These are phyloP conservation scores for Podospora sp. DNA, from an alignment of 495 filamentous ascomycete genomes.

Conservation along the genomic window DNA sequence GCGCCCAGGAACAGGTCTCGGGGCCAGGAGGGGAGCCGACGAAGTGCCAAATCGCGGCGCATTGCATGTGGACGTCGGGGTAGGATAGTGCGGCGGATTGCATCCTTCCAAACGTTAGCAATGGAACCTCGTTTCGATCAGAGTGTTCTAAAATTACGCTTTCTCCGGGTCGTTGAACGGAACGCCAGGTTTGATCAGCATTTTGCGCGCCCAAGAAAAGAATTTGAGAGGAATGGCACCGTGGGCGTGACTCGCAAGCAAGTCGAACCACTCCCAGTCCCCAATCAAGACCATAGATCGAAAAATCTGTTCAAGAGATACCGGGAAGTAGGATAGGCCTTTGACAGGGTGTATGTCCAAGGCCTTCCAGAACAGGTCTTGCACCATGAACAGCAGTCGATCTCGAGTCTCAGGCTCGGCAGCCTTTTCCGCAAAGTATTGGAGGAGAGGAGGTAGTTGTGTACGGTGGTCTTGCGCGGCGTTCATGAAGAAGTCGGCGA, in stretches of 20 bases:
- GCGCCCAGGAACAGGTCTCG: neutral
- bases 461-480: neutral
- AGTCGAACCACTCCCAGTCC: constrained; percentile 26
- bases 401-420: neutral
- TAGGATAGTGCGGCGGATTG: constrained; percentile 4
- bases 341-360: constrained; percentile 19
- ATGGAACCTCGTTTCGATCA: too few species aligned
- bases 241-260: constrained; percentile 10
- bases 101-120: neutral
- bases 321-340: constrained; percentile 18
- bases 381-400: constrained; percentile 20
- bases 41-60: neutral
- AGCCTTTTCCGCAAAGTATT: constrained; percentile 2
- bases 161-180: constrained; percentile 16
- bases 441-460: constrained; percentile 1
- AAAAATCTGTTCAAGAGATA: constrained; percentile 14
- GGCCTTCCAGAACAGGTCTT: constrained; percentile 16
- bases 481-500: constrained; percentile 27
- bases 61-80: constrained; percentile 9
- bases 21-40: neutral
- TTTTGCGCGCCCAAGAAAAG: constrained; percentile 19
- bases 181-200: constrained; percentile 9
- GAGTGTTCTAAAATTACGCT: too few species aligned
- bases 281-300: constrained; percentile 9
- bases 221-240: constrained; percentile 12